phyloP scores from a whole-genome alignment of 306 rosid genomes.

The Delonix regia region DNA sequence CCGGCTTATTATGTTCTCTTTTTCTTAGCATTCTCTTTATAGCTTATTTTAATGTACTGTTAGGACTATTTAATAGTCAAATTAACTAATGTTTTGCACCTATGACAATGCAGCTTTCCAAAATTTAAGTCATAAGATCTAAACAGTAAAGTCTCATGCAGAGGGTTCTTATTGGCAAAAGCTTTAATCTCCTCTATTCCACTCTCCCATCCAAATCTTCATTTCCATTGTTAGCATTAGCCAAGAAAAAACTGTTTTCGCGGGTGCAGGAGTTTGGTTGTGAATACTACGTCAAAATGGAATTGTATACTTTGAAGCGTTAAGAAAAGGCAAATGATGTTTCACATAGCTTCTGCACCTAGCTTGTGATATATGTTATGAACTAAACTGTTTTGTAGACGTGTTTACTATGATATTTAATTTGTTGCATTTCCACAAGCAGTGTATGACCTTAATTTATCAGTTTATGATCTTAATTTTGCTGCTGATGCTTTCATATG shows the following conservation, averaged over 20 bases:
- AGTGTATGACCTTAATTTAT: conserved; percentile 6
- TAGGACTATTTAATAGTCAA: neutral
- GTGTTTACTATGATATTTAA: neutral
- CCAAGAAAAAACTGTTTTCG: neutral
- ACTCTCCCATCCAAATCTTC: neutral
- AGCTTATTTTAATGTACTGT: neutral
- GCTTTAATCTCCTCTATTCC: neutral
- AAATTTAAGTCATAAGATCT: neutral
- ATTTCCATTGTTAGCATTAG: neutral
- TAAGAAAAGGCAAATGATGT: neutral
- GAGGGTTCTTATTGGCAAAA: neutral
- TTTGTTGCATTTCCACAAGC: conserved; percentile 24
- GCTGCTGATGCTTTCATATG: conserved; percentile 22
- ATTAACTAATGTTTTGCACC: neutral
- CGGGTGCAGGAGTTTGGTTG: too few species aligned
- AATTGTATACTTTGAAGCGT: neutral
- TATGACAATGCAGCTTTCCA: neutral
- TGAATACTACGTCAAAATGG: neutral
- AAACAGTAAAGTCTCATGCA: neutral
- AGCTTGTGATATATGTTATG: neutral
- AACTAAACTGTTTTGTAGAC: neutral
- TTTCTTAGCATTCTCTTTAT: neutral
- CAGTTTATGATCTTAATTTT: neutral
- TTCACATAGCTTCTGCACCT: neutral
- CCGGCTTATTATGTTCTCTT: neutral